Percentiles rank a stretch among this genome's conserved stretches.
These are phyloP conservation scores for Sporothrix schenckii DNA, from an alignment of 2,329 filamentous ascomycete species.

Conservation along the genomic window DNA sequence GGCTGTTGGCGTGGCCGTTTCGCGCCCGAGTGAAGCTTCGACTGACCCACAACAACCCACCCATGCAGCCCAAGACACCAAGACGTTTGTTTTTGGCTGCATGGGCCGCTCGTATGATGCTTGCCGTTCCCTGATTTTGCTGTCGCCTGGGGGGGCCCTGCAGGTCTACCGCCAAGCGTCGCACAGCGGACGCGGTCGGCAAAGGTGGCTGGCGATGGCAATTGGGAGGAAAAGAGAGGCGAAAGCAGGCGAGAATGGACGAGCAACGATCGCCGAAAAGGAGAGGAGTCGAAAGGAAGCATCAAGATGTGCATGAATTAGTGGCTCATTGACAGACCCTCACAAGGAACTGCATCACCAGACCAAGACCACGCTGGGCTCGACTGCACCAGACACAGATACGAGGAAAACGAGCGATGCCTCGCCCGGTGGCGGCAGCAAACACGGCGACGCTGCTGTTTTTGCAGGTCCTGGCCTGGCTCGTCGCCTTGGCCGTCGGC, in stretches of 20 bases:
- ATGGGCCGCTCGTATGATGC: neutral
- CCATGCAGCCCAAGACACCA: slow-evolving; percentile 13
- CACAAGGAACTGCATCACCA: neutral
- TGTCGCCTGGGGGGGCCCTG: neutral
- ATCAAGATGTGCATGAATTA: neutral
- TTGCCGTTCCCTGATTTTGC: slow-evolving; percentile 12
- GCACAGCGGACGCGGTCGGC: slow-evolving; percentile 6
- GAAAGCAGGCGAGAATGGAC: neutral
- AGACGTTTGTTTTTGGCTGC: slow-evolving; percentile 7
- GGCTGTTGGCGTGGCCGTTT: slow-evolving; percentile 20
- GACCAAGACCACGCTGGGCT: slow-evolving; percentile 1
- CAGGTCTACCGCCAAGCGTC: neutral
- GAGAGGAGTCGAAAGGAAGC: neutral
- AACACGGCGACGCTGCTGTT: neutral
- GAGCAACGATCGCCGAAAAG: neutral
- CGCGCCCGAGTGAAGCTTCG: too few relatives aligned
- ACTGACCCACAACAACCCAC: neutral
- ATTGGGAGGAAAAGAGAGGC: neutral
- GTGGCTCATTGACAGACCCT: neutral
- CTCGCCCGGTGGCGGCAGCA: slow-evolving; percentile 3
- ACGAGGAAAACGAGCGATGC: neutral
- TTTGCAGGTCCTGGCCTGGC: neutral
- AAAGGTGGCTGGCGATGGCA: slow-evolving; percentile 1
- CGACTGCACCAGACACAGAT: neutral
- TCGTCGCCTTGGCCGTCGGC: neutral